Evolutionary conservation across 805 yeast species (phyloP).

Genomic region (Yamadazyma endophytica): DNA sequence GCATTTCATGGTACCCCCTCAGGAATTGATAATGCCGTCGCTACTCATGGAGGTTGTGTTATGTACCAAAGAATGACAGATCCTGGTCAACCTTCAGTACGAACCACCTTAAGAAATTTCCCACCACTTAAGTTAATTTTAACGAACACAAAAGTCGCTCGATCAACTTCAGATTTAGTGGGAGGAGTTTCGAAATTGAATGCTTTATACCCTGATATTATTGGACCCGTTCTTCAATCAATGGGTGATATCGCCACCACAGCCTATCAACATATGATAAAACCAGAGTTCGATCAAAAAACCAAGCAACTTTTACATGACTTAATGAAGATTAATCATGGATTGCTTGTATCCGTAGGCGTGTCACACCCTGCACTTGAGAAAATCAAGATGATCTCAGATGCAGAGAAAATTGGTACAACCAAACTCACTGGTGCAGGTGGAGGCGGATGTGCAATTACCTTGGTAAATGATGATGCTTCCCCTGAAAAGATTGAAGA

Average conservation of each 20-base stretch:
- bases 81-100: conserved; percentile 52
- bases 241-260: conserved; percentile 71
- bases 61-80: conserved; percentile 66
- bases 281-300: conserved; percentile 45
- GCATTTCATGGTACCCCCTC: conserved; percentile 96
- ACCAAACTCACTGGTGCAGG: conserved; percentile 98
- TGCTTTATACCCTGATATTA: conserved; percentile 49
- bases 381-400: conserved; percentile 61
- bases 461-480: conserved; percentile 55
- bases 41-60: conserved; percentile 95
- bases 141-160: conserved; percentile 82
- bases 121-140: conserved; percentile 72
- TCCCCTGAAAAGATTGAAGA: conserved; percentile 29
- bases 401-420: conserved; percentile 64
- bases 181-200: conserved; percentile 62
- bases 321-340: conserved; percentile 80
- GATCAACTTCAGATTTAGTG: conserved; percentile 82
- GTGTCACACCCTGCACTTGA: conserved; percentile 94
- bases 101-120: conserved; percentile 65
- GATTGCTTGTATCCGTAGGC: conserved; percentile 76
- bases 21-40: conserved; percentile 95
- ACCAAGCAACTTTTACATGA: conserved; percentile 43
- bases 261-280: conserved; percentile 62
- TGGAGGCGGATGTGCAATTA: conserved; percentile 98
- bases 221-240: conserved; percentile 61